Conservation (phyloP, 768 basidiomycete species). For the Lactarius sanguifluus region DNA sequence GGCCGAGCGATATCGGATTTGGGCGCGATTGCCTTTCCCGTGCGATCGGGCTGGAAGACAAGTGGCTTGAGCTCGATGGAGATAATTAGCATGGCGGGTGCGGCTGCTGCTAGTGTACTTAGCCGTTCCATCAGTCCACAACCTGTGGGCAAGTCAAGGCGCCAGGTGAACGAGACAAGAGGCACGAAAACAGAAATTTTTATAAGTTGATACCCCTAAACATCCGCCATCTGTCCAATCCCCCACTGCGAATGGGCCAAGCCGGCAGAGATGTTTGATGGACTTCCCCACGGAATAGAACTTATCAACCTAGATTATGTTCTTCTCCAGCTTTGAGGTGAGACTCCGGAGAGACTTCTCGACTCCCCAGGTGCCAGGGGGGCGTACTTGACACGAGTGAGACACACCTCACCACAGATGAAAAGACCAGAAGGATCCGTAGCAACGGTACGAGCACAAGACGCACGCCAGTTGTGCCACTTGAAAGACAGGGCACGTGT, state of each 20-base stretch:
- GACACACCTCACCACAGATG: neutral
- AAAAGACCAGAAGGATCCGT: neutral
- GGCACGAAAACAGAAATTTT: neutral
- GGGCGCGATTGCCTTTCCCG: conserved; percentile 7
- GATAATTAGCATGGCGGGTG: neutral
- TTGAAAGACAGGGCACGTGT: neutral
- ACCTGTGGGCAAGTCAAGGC: neutral
- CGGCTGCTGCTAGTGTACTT: neutral
- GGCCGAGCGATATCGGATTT: conserved; percentile 1
- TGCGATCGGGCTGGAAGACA: conserved; percentile 1
- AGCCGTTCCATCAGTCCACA: neutral
- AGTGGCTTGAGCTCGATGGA: neutral
- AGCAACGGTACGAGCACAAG: neutral
- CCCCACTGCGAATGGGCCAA: neutral
- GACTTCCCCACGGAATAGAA: neutral
- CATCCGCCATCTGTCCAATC: neutral
- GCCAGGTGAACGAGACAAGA: neutral
- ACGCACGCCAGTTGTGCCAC: neutral
- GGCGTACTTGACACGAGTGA: neutral
- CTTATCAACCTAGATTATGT: neutral
- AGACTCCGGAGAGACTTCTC: neutral
- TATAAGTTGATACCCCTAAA: neutral
- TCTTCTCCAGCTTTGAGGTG: neutral
- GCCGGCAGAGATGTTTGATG: neutral
- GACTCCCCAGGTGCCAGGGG: neutral